Conservation (phyloP, 768 basidiomycete species). For the Pseudohyphozyma bogoriensis region DNA sequence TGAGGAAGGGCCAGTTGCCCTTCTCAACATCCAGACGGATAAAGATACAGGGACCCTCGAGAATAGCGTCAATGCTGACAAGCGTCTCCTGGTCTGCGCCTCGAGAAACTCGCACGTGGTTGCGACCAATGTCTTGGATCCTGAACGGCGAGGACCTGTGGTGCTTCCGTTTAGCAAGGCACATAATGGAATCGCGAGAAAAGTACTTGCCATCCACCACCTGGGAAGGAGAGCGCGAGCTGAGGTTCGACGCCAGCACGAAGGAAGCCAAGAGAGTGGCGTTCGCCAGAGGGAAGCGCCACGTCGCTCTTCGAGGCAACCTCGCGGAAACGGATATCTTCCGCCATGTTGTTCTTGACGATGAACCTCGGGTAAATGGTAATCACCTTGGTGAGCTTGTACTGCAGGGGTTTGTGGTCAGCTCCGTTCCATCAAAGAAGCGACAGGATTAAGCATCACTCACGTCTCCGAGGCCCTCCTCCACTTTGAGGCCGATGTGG, state of each 20-base stretch:
- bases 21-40: conserved; percentile 57
- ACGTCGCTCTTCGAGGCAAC: conserved; percentile 62
- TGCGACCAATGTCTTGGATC: conserved; percentile 76
- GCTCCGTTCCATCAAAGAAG: not conserved
- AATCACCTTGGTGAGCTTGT: conserved; percentile 88
- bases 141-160: conserved; percentile 84
- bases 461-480: conserved; percentile 79
- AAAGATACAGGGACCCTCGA: conserved; percentile 83
- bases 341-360: conserved; percentile 65
- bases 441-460: conserved; percentile 2
- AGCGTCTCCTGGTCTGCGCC: conserved; percentile 43
- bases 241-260: conserved; percentile 59
- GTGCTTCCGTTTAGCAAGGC: not conserved
- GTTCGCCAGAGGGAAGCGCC: conserved; percentile 57
- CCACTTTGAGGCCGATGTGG: conserved; percentile 81
- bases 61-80: conserved; percentile 63
- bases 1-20: conserved; percentile 75
- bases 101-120: conserved; percentile 59
- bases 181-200: too few relatives aligned
- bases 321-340: conserved; percentile 69
- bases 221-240: conserved; percentile 75
- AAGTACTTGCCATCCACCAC: too few relatives aligned
- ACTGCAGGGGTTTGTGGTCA: conserved; percentile 40
- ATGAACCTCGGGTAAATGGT: conserved; percentile 84
- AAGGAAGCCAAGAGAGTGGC: conserved; percentile 57